Percentiles rank a stretch among this genome's conserved stretches.
Evolutionary conservation across 306 rosid genomes (phyloP).

Genomic region (Dryas drummondii): DNA sequence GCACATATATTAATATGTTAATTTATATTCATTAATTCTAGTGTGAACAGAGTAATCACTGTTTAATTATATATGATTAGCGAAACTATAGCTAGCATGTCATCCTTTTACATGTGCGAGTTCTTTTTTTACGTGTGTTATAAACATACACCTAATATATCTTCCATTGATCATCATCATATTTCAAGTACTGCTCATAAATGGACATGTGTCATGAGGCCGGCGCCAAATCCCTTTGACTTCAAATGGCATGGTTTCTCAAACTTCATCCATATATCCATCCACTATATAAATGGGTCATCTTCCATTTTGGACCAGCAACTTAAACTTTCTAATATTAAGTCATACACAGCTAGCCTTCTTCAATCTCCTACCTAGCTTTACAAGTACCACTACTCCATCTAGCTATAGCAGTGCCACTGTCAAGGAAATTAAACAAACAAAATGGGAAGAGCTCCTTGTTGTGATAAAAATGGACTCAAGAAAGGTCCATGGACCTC

Average conservation of each 20-base stretch:
- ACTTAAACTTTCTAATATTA: slow-evolving; percentile 23
- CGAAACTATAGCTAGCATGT: neutral
- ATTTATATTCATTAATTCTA: no score
- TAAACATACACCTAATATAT: neutral
- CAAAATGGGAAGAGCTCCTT: slow-evolving; percentile 92
- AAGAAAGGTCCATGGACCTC: slow-evolving; percentile 97
- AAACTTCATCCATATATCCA: slow-evolving; percentile 20
- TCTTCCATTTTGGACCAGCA: slow-evolving; percentile 19
- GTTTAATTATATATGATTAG: no score
- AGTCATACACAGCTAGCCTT: neutral
- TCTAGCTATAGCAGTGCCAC: neutral
- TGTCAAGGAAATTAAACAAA: neutral
- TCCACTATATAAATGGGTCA: slow-evolving; percentile 39
- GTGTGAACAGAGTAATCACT: no score
- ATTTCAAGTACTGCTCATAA: slow-evolving; percentile 12
- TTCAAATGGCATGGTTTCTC: slow-evolving; percentile 23
- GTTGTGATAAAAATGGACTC: slow-evolving; percentile 81
- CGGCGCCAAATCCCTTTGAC: slow-evolving; percentile 96
- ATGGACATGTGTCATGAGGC: slow-evolving; percentile 50
- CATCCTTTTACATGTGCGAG: neutral
- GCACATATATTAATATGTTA: no score
- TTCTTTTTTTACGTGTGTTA: neutral
- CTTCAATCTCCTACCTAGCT: neutral
- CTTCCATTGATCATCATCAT: neutral
- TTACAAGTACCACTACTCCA: neutral